These are phyloP conservation scores for Cyclotella cryptica DNA, from an alignment of 108 stramenopile species.

Conservation along the genomic window DNA sequence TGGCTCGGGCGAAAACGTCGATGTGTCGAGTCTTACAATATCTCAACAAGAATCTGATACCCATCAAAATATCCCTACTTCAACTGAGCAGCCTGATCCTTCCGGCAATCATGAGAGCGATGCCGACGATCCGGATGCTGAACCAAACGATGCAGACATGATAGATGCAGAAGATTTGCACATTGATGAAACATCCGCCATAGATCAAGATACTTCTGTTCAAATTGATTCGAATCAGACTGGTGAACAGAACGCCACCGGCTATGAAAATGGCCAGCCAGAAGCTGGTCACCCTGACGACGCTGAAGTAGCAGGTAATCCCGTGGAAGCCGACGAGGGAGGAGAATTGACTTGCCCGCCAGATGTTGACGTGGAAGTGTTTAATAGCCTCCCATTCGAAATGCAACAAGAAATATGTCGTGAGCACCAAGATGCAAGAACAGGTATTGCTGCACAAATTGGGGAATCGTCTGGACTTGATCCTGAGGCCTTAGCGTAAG, in stretches of 20 bases:
- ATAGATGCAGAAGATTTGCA: neutral
- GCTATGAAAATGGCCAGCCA: conserved; percentile 34
- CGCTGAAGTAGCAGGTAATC: neutral
- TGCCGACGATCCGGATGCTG: neutral
- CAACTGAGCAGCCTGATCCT: conserved; percentile 4
- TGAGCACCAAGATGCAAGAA: conserved; percentile 66
- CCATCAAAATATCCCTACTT: neutral
- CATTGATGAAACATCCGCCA: neutral
- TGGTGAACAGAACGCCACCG: neutral
- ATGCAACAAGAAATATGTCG: conserved; percentile 91
- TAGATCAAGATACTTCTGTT: neutral
- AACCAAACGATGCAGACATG: neutral
- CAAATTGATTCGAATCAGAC: neutral
- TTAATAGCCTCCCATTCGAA: conserved; percentile 86
- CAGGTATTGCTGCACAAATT: conserved; percentile 71
- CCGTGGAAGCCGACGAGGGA: conserved; percentile 27
- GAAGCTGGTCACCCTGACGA: conserved; percentile 19
- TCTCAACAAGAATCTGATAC: conserved; percentile 22
- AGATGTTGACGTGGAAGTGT: conserved; percentile 92
- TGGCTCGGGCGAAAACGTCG: conserved; percentile 38
- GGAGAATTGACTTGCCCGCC: conserved; percentile 84
- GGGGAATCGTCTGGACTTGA: conserved; percentile 88
- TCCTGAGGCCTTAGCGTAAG: conserved; percentile 86
- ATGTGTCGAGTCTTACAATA: conserved; percentile 28
- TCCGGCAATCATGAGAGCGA: neutral